Evolutionary conservation across 176 grass and related monocot genomes (phyloP), one percentile per base, ranked within the genome.

Genomic region (Bothriochloa decipiens): DNA sequence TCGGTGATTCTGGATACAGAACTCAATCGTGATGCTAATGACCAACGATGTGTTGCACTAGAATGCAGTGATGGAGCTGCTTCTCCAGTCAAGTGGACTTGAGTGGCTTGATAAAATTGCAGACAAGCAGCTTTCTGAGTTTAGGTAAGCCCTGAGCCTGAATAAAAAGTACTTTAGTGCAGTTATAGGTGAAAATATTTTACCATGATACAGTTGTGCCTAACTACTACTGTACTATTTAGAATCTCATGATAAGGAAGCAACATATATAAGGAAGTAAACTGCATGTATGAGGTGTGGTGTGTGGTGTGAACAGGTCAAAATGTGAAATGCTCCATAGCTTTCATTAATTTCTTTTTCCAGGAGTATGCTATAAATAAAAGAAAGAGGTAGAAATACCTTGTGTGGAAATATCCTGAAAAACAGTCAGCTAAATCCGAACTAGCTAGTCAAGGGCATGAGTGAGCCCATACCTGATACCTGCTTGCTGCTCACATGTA

Each of bases 21-120:
- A 71, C 7, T 71, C 50, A 52, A 4, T 71, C 11, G 14, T 62
- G 25, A 65, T 65, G 18, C 65, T 82, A 35, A 88, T 16, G 0
- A 11, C 23, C 40, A 7, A 14, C 11, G 7, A 14, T 14, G 12
- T 6, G 28, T 79, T 25, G 4, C 69, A 76, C 17, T 61, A 94
- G 89, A 76, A 84, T 81, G 89, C 84, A 65, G 89, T 87, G 2
- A 47, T 89, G 73, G 76, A 89, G 87, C 40, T 89, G 81, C 92
- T 94, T 76, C 86, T 91, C 49, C 84, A 87, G 43, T 91, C 84
- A 28, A 87, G 67, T 68, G 92, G 89, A 67, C 86, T 94, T 3
- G 71, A 86, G 50, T 89, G 92, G 92, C 82, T 91, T 0, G 81
- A 94, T 36, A 72, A 87, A 74, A 89, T 94, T 66, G 86, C 86